Evolutionary conservation across 352 stramenopile species (phyloP), one percentile per base, ranked within the genome.

Genomic region (Globisporangium nunn): DNA sequence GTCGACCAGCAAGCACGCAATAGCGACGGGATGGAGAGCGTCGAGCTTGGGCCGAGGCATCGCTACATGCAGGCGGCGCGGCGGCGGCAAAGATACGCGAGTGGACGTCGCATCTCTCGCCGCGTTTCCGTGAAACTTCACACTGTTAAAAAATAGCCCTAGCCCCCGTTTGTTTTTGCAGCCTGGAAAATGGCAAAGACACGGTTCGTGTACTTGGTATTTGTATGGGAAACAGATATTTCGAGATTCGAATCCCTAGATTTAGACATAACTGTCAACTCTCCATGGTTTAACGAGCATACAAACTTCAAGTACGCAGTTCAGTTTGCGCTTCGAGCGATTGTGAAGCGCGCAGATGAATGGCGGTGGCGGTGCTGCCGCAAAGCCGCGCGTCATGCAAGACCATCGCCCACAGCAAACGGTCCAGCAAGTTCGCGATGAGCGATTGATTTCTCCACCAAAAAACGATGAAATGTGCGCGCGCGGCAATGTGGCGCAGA

Each of bases 21-120:
- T 6, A 37, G 8, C 31, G 31, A 23, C 23, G 23, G 23, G 6
- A 37, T 37, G 31, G 6, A 37, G 31, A 37, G 31, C 31, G 6
- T 37, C 6, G 31, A 37, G 2, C 31, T 8, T 37, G 31, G 31
- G 8, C 23, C 23, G 23, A 23, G 23, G 23, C 23, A 23, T 23
- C 23, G 31, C 31, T 10, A 8, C 31, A 37, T 37, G 31, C 6
- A 37, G 31, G 31, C 31, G 31, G 23, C 23, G 23, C 45, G 18
- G 56, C 54, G 63, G 70, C 49, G 37, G 56, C 71, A 82, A 78
- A 78, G 71, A 82, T 75, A 78, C 70, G 73, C 69, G 23, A 23
- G 64, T 35, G 39, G 50, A 46, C 56, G 52, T 52, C 53, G 52
- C 58, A 50, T 52, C 44, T 63, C 58, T 58, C 7, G 15, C n/a